A percentile compares a stretch with the other conserved stretches of the same genome.
Evolutionary conservation across 2,329 filamentous ascomycete genomes (phyloP).

Genomic region (Sarocladium kiliense): DNA sequence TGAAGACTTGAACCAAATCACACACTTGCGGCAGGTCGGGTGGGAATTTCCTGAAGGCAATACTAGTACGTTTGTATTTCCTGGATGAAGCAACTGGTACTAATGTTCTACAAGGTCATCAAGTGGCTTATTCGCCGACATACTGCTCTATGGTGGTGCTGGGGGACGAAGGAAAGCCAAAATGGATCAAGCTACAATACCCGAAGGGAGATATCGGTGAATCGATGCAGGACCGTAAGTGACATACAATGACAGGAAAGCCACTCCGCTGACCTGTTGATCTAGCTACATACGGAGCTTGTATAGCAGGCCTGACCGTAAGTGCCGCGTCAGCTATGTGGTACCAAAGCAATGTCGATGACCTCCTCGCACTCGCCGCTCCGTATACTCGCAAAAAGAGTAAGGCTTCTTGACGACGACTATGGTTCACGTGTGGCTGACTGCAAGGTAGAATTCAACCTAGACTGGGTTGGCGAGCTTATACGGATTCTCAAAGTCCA

Average conservation of each 20-base stretch:
- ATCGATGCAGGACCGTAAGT: conserved; percentile 38
- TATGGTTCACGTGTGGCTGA: conserved; percentile 14
- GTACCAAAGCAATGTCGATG: conserved; percentile 55
- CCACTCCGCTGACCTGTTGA: neutral
- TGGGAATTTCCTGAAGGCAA: conserved; percentile 65
- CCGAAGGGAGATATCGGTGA: conserved; percentile 42
- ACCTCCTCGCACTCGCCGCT: conserved; percentile 60
- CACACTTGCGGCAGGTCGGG: conserved; percentile 69
- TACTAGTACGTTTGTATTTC: conserved; percentile 54
- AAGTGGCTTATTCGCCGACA: conserved; percentile 57
- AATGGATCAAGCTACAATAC: conserved; percentile 53
- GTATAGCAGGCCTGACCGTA: conserved; percentile 57
- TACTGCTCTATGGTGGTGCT: conserved; percentile 54
- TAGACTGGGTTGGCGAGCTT: conserved; percentile 60
- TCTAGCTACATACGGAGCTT: conserved; percentile 49
- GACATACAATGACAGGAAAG: neutral
- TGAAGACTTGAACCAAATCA: conserved; percentile 59
- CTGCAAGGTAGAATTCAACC: conserved; percentile 45
- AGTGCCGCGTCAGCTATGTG: conserved; percentile 41
- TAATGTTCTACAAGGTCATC: conserved; percentile 39
- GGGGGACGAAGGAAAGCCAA: conserved; percentile 52
- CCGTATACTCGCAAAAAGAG: conserved; percentile 25
- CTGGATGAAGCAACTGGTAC: no score
- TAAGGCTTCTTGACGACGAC: conserved; percentile 9
- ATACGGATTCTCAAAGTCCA: conserved; percentile 65